Conservation (phyloP, 768 basidiomycete species). For the Russula earlei region DNA sequence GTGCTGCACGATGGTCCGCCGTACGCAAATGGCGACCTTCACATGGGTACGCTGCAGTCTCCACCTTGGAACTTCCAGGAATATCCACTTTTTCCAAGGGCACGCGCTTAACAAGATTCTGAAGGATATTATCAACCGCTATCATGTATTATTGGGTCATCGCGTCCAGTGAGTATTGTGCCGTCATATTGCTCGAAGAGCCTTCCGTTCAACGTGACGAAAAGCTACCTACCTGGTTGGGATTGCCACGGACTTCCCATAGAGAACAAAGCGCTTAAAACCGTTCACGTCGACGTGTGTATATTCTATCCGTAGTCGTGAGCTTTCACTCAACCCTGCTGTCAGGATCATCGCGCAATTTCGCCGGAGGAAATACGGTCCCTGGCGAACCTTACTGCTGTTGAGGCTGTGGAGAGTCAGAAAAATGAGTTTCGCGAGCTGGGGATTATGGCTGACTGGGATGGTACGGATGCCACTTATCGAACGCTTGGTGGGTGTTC, state of each 20-base stretch:
- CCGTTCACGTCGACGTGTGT: slow-evolving; percentile 47
- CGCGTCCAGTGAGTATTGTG: slow-evolving; percentile 63
- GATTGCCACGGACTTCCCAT: slow-evolving; percentile 98
- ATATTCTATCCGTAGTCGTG: not conserved
- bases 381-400: slow-evolving; percentile 64
- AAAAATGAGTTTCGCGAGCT: slow-evolving; percentile 70
- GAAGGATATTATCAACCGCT: slow-evolving; percentile 93
- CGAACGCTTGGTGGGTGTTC: slow-evolving; percentile 63
- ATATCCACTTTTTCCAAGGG: slow-evolving; percentile 38
- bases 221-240: slow-evolving; percentile 91
- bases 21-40: slow-evolving; percentile 92
- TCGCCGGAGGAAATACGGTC: slow-evolving; percentile 52
- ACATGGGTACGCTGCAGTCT: slow-evolving; percentile 59
- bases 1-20: slow-evolving; percentile 95
- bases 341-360: slow-evolving; percentile 48
- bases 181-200: slow-evolving; percentile 6
- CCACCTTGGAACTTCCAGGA: not conserved
- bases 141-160: slow-evolving; percentile 65
- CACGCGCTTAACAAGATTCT: slow-evolving; percentile 94
- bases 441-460: slow-evolving; percentile 92
- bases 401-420: slow-evolving; percentile 65
- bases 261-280: slow-evolving; percentile 83
- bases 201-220: not conserved
- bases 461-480: slow-evolving; percentile 53
- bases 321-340: not conserved